Evolutionary conservation across 2,329 filamentous ascomycete species (phyloP), one percentile per base, ranked within the genome.

Genomic region (Tolypocladium sp.): DNA sequence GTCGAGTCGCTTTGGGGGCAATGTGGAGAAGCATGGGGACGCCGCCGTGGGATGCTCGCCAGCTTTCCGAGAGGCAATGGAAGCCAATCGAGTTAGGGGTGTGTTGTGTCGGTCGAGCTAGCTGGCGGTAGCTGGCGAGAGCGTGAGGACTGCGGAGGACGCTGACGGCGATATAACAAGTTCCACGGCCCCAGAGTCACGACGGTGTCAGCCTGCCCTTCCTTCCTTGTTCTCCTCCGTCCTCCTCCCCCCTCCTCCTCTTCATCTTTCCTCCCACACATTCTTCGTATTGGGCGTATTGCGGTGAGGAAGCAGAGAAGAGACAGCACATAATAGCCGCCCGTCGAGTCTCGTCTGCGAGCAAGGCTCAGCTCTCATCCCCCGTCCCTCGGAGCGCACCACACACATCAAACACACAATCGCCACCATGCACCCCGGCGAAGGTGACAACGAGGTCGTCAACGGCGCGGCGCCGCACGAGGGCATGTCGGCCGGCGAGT

Each of bases 401-500:
- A 27, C 46, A 20, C 4, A n/a, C n/a, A n/a, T n/a, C n/a, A n/a
- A n/a, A n/a, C n/a, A n/a, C 35, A 30, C 25, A 30, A 30, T 30
- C 25, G 25, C 27, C 46, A 51, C 17, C 46, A 51, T 51, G 46
- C 27, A n/a, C 2, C 27, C 2, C 46, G 4, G 0, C 27, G 27
- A 33, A 27, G 46, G 27, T 27, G 27, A 33, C 46, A 51, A 51
- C 27, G 27, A 51, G 27, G 46, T 33, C 15, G 46, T 33, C 46
- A n/a, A 33, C 27, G 46, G 46, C 46, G 46, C 46, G 27, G 72
- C 79, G 57, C 76, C 77, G 51, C 73, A 80, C 61, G 74, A 80
- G 63, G 76, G 76, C 73, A 82, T 81, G 79, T 73, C 77, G n/a
- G 62, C 66, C 1, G 66, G 74, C 30, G 67, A 71, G 52, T 86